Percentiles rank a stretch among this genome's conserved stretches.
Conservation (phyloP, 371 early-diverging fungal genomes). For the Mucor velutinosus region DNA sequence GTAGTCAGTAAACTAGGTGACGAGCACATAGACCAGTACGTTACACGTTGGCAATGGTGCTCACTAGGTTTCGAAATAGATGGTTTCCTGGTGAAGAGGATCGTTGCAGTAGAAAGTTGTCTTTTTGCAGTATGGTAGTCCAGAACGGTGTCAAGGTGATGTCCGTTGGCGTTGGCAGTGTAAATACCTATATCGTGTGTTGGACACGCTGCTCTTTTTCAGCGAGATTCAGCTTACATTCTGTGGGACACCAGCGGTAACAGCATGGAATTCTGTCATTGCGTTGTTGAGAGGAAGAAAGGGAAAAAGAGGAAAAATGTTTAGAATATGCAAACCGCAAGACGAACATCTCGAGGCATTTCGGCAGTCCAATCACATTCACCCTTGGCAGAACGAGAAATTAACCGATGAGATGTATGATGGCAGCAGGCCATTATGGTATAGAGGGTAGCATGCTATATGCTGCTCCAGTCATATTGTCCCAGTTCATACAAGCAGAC, state of each 20-base stretch:
- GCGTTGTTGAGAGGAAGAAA: neutral
- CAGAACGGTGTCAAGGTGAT: conserved; percentile 50
- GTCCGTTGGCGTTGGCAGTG: conserved; percentile 35
- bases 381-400: neutral
- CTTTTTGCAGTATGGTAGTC: conserved; percentile 57
- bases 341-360: neutral
- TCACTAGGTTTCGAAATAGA: conserved; percentile 58
- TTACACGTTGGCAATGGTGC: conserved; percentile 80
- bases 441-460: no score
- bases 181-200: conserved; percentile 25
- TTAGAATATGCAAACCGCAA: neutral
- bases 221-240: conserved; percentile 5
- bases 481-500: no score
- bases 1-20: neutral
- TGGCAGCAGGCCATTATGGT: neutral
- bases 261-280: conserved; percentile 15
- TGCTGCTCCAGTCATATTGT: no score
- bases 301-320: neutral
- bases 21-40: neutral
- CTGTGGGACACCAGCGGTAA: conserved; percentile 18
- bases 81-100: conserved; percentile 53
- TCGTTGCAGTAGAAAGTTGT: conserved; percentile 71
- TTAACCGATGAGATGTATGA: neutral
- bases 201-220: neutral
- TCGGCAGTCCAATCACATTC: neutral